phyloP scores from a whole-genome alignment of 148 eudicot species.

The Euryodendron excelsum region DNA sequence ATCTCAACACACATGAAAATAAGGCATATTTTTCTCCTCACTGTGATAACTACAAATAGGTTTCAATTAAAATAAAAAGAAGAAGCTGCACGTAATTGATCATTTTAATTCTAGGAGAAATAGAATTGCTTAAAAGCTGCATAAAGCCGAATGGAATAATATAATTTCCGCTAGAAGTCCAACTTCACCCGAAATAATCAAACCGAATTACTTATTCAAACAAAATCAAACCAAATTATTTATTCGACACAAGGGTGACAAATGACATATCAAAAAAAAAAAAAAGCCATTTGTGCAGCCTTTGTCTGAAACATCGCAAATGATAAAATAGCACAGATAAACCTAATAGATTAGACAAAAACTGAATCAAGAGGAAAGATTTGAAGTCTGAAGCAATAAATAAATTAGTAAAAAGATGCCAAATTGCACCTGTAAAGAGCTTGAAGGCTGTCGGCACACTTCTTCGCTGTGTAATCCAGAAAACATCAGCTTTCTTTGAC shows the following conservation, averaged over 20 bases:
- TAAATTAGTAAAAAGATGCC: not conserved
- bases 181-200: too few species aligned
- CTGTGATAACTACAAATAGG: not conserved
- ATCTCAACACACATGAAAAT: not conserved
- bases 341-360: not conserved
- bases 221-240: too few species aligned
- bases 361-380: not conserved
- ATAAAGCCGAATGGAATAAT: not conserved
- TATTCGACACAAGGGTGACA: not conserved
- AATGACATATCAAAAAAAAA: not conserved
- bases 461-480: slow-evolving; percentile 81
- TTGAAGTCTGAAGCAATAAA: not conserved
- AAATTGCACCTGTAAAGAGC: slow-evolving; percentile 78
- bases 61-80: not conserved
- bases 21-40: not conserved
- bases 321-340: not conserved
- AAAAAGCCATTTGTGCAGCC: not conserved
- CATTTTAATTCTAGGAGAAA: not conserved
- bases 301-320: too few species aligned
- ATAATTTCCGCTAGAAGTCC: not conserved
- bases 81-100: not conserved
- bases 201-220: too few species aligned
- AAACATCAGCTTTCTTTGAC: slow-evolving; percentile 72
- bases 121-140: not conserved
- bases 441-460: slow-evolving; percentile 92